These are phyloP conservation scores for Fraxinus dipetala DNA, from an alignment of 305 asterid species.

Conservation along the genomic window DNA sequence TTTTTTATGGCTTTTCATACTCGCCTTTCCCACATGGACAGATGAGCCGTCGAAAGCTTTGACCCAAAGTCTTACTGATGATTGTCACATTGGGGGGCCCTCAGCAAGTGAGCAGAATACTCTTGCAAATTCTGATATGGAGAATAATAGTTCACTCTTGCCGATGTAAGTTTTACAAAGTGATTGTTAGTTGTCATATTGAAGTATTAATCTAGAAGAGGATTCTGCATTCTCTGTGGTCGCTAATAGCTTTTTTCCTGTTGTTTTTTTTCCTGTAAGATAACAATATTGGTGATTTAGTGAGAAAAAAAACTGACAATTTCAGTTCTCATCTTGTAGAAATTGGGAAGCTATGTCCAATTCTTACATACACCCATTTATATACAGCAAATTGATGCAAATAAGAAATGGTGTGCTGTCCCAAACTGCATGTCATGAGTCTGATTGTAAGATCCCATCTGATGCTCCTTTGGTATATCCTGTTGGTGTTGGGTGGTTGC, in stretches of 20 bases:
- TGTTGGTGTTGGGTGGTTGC: slow-evolving; percentile 31
- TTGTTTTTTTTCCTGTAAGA: not conserved
- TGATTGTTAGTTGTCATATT: slow-evolving; percentile 8
- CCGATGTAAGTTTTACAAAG: slow-evolving; percentile 45
- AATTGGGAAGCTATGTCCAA: slow-evolving; percentile 38
- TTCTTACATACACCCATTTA: slow-evolving; percentile 62
- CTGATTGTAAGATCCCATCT: slow-evolving; percentile 49
- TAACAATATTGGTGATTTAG: not conserved
- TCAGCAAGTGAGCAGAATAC: slow-evolving; percentile 37
- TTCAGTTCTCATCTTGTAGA: slow-evolving; percentile 40
- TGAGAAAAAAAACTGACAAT: slow-evolving; percentile 17
- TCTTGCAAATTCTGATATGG: slow-evolving; percentile 16
- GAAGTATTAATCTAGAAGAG: not conserved
- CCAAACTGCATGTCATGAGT: slow-evolving; percentile 32
- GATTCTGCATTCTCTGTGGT: not conserved
- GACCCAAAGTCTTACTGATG: slow-evolving; percentile 32
- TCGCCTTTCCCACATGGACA: slow-evolving; percentile 29
- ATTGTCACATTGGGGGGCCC: slow-evolving; percentile 37
- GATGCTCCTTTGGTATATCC: slow-evolving; percentile 21
- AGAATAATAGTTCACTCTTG: slow-evolving; percentile 26
- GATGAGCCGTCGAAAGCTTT: slow-evolving; percentile 35
- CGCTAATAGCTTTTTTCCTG: slow-evolving; percentile 4
- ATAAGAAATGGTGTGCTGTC: slow-evolving; percentile 37
- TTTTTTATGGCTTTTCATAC: slow-evolving; percentile 18
- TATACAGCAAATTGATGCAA: slow-evolving; percentile 51